Conservation (phyloP, 441 rosid genomes). For the Mallotus repandus region DNA sequence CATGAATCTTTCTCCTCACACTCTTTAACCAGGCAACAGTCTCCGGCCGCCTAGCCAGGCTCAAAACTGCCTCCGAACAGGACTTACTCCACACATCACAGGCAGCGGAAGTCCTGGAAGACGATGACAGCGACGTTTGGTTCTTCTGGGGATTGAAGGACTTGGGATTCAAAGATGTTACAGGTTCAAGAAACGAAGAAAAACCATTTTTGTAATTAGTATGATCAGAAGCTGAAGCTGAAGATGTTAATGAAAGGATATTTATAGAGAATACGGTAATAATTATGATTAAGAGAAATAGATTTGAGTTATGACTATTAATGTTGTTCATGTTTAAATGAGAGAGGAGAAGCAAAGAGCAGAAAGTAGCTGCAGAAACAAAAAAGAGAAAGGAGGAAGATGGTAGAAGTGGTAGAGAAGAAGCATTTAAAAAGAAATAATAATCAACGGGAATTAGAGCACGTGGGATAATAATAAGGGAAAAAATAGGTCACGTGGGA, state of each 20-base stretch:
- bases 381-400: not conserved
- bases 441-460: constrained; percentile 27
- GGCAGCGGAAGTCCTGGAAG: constrained; percentile 17
- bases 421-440: not conserved
- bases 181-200: constrained; percentile 14
- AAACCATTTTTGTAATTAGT: constrained; percentile 3
- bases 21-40: constrained; percentile 58
- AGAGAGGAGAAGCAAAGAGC: not conserved
- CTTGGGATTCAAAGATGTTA: constrained; percentile 17
- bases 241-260: constrained; percentile 8
- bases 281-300: constrained; percentile 11
- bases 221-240: not conserved
- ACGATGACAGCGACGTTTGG: constrained; percentile 22
- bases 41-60: constrained; percentile 42
- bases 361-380: not conserved
- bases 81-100: constrained; percentile 44
- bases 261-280: not conserved
- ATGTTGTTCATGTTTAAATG: constrained; percentile 23
- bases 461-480: constrained; percentile 39
- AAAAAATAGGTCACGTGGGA: constrained; percentile 30
- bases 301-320: not conserved
- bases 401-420: not conserved
- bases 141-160: constrained; percentile 29
- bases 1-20: constrained; percentile 77
- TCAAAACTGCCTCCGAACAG: constrained; percentile 51